Evolutionary conservation across 164 flowering plant species (phyloP), one percentile per base, ranked within the genome.

Genomic region (Vitis vinifera): DNA sequence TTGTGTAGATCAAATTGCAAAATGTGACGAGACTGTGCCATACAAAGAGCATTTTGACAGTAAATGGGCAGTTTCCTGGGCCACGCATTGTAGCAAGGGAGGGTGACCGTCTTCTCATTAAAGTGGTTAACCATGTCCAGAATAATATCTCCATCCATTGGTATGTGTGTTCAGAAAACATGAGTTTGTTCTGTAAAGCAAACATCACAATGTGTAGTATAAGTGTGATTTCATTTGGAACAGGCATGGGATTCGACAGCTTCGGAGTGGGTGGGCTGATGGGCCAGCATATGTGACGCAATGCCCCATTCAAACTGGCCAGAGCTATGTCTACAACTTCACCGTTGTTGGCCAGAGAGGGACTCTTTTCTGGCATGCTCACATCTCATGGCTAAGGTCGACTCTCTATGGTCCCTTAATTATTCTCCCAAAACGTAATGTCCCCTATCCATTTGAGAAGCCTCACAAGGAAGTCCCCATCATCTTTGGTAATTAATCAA

Each of bases 1-100:
- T 11, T 52, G 57, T 62, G 51, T 47, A 82, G 82, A 72, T 82
- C 16, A 47, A 70, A 59, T 9, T 74, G 55, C 70, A 82, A 53
- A 82, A 79, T 60, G 80, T 78, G 63, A 83, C 81, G 1, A 67
- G 86, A 15, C 65, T 82, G 51, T 85, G 88, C 78, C 76, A 80
- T 48, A 80, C 85, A 2, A 77, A 73, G 72, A 72, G 67, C 73
- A 73, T 80, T 9, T 80, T 83, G 4, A 77, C 80, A 0, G 82
- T 78, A 16, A 83, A 83, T 29, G 86, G 86, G 10, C 70, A 76
- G 66, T 79, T 77, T 59, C 85, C 85, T 0, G 85, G 85, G 48
- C 85, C 85, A 56, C 71, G 67, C 3, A 73, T 79, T 31, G 58
- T 75, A 0, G 85, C 77, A 8, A 71, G 82, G 62, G 82, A 82